Evolutionary conservation across 2,329 filamentous ascomycete species (phyloP).

Genomic region (Hypoxylon sp.): DNA sequence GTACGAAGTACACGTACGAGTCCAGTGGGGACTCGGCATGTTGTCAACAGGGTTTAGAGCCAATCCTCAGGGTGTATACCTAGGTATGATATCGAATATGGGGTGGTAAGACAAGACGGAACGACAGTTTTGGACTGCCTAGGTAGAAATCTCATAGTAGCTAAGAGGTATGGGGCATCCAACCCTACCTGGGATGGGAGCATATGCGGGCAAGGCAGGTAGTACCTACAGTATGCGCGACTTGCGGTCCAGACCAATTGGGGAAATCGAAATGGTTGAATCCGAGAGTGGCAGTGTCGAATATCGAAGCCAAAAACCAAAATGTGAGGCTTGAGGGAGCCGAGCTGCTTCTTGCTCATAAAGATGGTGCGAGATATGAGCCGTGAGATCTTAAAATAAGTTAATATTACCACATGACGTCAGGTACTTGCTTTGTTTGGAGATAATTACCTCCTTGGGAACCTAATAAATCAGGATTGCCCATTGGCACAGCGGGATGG

Average conservation of each 20-base stretch:
- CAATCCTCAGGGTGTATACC: slow-evolving; percentile 32
- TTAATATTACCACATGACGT: slow-evolving; percentile 40
- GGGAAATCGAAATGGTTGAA: slow-evolving; percentile 24
- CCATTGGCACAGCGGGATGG: background rate
- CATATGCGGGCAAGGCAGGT: slow-evolving; percentile 36
- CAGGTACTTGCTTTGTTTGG: slow-evolving; percentile 21
- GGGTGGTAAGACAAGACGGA: slow-evolving; percentile 39
- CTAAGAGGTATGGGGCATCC: slow-evolving; percentile 28
- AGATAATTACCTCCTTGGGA: slow-evolving; percentile 8
- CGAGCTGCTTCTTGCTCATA: background rate
- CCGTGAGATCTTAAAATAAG: slow-evolving; percentile 34
- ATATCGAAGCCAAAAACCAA: slow-evolving; percentile 1
- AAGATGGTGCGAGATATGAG: slow-evolving; percentile 13
- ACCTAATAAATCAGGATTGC: slow-evolving; percentile 9
- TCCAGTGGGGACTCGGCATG: slow-evolving; percentile 36
- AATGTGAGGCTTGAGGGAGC: slow-evolving; percentile 18
- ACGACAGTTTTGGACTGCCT: slow-evolving; percentile 24
- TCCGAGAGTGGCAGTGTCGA: slow-evolving; percentile 26
- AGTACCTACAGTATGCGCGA: slow-evolving; percentile 34
- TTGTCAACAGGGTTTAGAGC: slow-evolving; percentile 38
- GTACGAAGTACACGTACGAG: slow-evolving; percentile 33
- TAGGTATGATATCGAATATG: slow-evolving; percentile 25
- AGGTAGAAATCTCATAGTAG: slow-evolving; percentile 22
- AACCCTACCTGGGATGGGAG: slow-evolving; percentile 25
- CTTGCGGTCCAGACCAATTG: slow-evolving; percentile 41